Conservation (phyloP, 106 monocot species). For the Allium cepa region DNA sequence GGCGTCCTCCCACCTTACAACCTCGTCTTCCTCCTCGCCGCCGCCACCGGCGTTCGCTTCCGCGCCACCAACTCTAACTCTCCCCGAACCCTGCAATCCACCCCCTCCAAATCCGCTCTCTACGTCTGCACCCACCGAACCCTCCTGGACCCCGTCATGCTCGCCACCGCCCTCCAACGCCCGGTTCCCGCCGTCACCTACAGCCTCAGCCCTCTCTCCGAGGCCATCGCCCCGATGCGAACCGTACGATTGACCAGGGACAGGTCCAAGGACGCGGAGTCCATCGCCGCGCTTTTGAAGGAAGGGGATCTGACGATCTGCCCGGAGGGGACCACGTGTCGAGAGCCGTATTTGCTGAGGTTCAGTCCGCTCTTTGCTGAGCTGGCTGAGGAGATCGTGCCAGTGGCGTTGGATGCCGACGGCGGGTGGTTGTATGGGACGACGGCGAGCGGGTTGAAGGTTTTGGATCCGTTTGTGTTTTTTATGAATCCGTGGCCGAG, state of each 20-base stretch:
- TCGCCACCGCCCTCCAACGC: slow-evolving; percentile 18
- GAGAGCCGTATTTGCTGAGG: slow-evolving; percentile 75
- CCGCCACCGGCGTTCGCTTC: slow-evolving; percentile 22
- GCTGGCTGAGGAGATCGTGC: slow-evolving; percentile 38
- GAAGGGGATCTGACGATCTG: slow-evolving; percentile 60
- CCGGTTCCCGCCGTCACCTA: slow-evolving; percentile 51
- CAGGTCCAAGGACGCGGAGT: slow-evolving; percentile 16
- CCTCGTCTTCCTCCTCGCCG: background rate
- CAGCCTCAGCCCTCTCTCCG: slow-evolving; percentile 56
- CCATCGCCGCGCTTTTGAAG: slow-evolving; percentile 25
- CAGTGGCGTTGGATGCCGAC: slow-evolving; percentile 37
- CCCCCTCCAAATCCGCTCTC: slow-evolving; percentile 16
- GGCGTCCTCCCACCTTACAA: slow-evolving; percentile 45
- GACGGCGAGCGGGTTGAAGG: slow-evolving; percentile 55
- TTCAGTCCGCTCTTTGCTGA: slow-evolving; percentile 87
- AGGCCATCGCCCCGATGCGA: slow-evolving; percentile 47
- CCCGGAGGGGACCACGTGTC: slow-evolving; percentile 88
- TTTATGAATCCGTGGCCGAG: slow-evolving; percentile 52
- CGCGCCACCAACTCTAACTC: slow-evolving; percentile 5
- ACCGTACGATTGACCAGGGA: slow-evolving; percentile 48
- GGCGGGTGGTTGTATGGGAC: slow-evolving; percentile 68
- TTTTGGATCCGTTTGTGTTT: slow-evolving; percentile 48
- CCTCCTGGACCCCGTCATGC: slow-evolving; percentile 53
- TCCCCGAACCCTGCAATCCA: background rate
- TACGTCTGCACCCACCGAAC: slow-evolving; percentile 78